phyloP scores from a whole-genome alignment of 2,329 filamentous ascomycete species.

The Scopulariopsis brevicaulis region DNA sequence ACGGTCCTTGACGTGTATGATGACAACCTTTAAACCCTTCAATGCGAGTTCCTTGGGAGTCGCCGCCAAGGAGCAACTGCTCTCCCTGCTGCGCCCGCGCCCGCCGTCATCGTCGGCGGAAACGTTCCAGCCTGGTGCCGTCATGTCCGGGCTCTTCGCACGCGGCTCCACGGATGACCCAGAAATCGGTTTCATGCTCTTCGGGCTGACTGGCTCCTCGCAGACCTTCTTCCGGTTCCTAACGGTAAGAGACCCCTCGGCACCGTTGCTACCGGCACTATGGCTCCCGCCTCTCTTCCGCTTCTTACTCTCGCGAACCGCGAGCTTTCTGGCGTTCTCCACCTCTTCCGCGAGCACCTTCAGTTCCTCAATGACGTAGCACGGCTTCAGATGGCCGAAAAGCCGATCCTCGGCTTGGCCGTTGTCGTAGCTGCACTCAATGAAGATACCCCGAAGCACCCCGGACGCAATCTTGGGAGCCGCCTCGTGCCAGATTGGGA shows the following conservation, averaged over 20 bases:
- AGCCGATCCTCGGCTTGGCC: slow-evolving; percentile 64
- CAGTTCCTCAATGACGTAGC: slow-evolving; percentile 73
- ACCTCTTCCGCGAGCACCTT: slow-evolving; percentile 61
- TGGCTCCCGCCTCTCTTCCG: slow-evolving; percentile 42
- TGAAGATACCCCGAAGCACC: slow-evolving; percentile 70
- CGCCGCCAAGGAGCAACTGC: background rate
- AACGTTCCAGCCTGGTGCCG: background rate
- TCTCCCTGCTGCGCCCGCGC: background rate
- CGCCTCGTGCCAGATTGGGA: slow-evolving; percentile 77
- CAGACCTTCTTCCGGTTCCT: slow-evolving; percentile 8
- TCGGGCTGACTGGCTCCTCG: slow-evolving; percentile 41
- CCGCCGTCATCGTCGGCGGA: background rate
- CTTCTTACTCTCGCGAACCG: slow-evolving; percentile 38
- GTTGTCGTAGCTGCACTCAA: slow-evolving; percentile 92
- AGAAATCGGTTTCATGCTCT: slow-evolving; percentile 22
- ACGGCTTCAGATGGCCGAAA: slow-evolving; percentile 81
- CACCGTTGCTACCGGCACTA: slow-evolving; percentile 11
- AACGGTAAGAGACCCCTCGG: slow-evolving; percentile 9
- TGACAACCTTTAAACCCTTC: slow-evolving; percentile 64
- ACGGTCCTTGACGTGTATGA: slow-evolving; percentile 91
- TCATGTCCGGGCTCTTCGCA: background rate
- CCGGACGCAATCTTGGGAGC: slow-evolving; percentile 72
- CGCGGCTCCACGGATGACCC: background rate
- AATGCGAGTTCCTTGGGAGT: slow-evolving; percentile 37
- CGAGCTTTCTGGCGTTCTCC: slow-evolving; percentile 30